Conservation (phyloP, 2,329 filamentous ascomycete genomes). For the Xylaria arbuscula region DNA sequence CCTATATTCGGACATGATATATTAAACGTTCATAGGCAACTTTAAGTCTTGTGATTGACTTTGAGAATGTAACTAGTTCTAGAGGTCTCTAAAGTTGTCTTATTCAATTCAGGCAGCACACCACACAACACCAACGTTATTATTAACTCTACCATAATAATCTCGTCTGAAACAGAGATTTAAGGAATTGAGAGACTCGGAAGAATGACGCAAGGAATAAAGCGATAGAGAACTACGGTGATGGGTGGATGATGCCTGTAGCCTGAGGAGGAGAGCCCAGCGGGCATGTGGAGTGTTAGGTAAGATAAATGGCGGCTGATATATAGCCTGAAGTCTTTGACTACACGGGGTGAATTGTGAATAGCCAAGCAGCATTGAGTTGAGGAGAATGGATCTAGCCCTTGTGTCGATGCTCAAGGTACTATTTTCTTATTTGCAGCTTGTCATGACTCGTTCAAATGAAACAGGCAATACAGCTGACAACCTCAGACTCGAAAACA, state of each 20-base stretch:
- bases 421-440: neutral
- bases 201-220: neutral
- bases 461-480: neutral
- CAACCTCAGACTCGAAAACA: neutral
- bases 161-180: neutral
- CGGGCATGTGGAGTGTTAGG: conserved; percentile 19
- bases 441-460: neutral
- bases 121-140: neutral
- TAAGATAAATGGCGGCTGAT: conserved; percentile 22
- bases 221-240: neutral
- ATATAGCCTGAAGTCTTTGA: conserved; percentile 35
- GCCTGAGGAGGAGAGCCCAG: neutral
- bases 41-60: neutral
- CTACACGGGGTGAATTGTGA: conserved; percentile 20
- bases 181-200: neutral
- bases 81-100: neutral
- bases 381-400: conserved; percentile 17
- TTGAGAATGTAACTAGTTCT: neutral
- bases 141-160: too few species aligned
- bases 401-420: neutral
- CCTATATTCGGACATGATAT: conserved; percentile 21
- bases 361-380: neutral
- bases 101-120: neutral
- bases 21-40: conserved; percentile 15
- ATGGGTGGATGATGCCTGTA: neutral